phyloP scores from a whole-genome alignment of 257 asterid genomes.

The Linderniella brevidens region DNA sequence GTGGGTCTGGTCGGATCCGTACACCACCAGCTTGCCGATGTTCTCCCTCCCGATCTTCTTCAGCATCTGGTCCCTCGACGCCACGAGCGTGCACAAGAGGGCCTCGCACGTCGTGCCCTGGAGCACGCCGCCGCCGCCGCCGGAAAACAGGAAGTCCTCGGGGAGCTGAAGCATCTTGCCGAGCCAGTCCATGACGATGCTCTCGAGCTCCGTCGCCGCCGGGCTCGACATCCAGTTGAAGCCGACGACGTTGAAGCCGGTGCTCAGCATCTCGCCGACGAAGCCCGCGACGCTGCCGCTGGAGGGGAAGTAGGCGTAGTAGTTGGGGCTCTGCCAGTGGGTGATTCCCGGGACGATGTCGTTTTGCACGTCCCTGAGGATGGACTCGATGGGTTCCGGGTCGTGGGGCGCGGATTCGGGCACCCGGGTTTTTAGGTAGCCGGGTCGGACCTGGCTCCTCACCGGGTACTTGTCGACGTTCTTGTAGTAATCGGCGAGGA shows the following conservation, averaged over 20 bases:
- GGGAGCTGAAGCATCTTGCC: constrained; percentile 57
- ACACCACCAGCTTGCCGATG: constrained; percentile 37
- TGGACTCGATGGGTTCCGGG: constrained; percentile 43
- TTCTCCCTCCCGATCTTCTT: constrained; percentile 28
- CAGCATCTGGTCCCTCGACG: constrained; percentile 43
- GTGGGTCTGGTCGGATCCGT: constrained; percentile 75
- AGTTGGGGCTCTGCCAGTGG: constrained; percentile 74
- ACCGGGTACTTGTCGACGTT: constrained; percentile 57
- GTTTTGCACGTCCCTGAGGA: constrained; percentile 35
- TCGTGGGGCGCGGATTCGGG: constrained; percentile 47
- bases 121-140: constrained; percentile 73
- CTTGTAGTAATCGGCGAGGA: constrained; percentile 57
- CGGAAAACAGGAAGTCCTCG: constrained; percentile 37
- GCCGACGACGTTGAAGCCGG: constrained; percentile 62
- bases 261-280: constrained; percentile 53
- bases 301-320: constrained; percentile 56
- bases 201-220: constrained; percentile 74
- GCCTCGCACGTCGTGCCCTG: constrained; percentile 76
- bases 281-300: constrained; percentile 63
- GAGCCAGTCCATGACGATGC: constrained; percentile 77
- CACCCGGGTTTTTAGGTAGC: constrained; percentile 33
- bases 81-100: constrained; percentile 38
- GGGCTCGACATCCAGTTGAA: constrained; percentile 85
- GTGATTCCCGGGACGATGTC: constrained; percentile 66
- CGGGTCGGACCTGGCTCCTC: constrained; percentile 63